These are phyloP conservation scores for Alternaria viburni DNA, from an alignment of 2,329 filamentous ascomycete species.

Conservation along the genomic window DNA sequence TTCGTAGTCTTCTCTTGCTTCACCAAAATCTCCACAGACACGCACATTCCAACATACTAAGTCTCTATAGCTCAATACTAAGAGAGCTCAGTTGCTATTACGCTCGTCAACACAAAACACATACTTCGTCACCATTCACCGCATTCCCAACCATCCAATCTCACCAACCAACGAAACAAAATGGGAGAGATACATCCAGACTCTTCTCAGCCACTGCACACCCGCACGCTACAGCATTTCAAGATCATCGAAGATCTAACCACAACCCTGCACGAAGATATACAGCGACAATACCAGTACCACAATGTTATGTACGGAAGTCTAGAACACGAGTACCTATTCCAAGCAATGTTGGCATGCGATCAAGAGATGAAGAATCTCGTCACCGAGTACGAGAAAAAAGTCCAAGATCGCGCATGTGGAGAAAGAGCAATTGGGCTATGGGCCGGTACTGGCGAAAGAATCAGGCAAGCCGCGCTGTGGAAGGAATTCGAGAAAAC, in stretches of 20 bases:
- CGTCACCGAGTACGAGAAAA: background rate
- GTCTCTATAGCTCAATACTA: background rate
- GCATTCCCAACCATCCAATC: background rate
- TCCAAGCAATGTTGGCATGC: background rate
- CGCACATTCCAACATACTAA: background rate
- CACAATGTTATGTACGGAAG: background rate
- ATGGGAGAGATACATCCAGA: background rate
- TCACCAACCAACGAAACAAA: background rate
- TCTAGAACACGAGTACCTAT: background rate
- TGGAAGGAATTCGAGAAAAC: background rate
- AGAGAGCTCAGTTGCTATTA: background rate
- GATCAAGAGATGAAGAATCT: background rate
- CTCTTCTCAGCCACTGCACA: background rate
- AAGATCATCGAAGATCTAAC: background rate
- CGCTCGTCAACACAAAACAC: background rate
- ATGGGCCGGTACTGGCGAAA: background rate
- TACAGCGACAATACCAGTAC: background rate
- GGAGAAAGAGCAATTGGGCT: background rate
- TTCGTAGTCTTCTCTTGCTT: background rate
- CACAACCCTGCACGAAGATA: background rate
- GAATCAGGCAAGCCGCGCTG: background rate
- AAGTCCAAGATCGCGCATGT: background rate
- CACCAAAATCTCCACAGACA: background rate
- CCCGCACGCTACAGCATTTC: background rate
- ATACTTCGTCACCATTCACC: background rate